These are phyloP conservation scores for Saccharomycopsis sp. DNA, from an alignment of 805 yeast genomes.

Conservation along the genomic window DNA sequence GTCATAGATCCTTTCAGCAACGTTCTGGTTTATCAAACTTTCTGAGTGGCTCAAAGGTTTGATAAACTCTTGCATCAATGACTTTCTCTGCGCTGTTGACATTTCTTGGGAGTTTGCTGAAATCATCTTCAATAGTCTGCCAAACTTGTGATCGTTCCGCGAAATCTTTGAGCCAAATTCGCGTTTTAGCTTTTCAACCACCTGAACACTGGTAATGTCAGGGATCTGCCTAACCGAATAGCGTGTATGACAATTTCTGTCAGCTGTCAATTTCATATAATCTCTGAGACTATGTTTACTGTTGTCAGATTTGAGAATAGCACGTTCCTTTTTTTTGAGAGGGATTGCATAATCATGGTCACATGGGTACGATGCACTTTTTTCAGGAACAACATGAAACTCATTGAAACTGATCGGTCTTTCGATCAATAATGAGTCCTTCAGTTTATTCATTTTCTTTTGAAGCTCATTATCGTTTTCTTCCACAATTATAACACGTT, in stretches of 20 bases:
- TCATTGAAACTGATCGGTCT: constrained; percentile 1
- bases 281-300: background rate
- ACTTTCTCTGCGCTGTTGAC: background rate
- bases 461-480: background rate
- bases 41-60: background rate
- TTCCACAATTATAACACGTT: background rate
- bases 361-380: background rate
- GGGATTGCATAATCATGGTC: background rate
- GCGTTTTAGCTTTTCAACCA: background rate
- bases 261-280: background rate
- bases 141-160: background rate
- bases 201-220: background rate
- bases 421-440: background rate
- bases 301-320: background rate
- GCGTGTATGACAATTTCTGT: background rate
- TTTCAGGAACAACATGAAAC: constrained; percentile 14
- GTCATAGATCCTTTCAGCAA: background rate
- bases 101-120: background rate
- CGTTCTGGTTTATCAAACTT: background rate
- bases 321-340: background rate
- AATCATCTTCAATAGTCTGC: background rate
- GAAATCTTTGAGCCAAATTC: background rate
- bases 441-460: background rate
- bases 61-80: background rate
- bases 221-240: background rate